Base-by-base conservation (phyloP, 2,329 filamentous ascomycete species). In the Phoma sp. region DNA sequence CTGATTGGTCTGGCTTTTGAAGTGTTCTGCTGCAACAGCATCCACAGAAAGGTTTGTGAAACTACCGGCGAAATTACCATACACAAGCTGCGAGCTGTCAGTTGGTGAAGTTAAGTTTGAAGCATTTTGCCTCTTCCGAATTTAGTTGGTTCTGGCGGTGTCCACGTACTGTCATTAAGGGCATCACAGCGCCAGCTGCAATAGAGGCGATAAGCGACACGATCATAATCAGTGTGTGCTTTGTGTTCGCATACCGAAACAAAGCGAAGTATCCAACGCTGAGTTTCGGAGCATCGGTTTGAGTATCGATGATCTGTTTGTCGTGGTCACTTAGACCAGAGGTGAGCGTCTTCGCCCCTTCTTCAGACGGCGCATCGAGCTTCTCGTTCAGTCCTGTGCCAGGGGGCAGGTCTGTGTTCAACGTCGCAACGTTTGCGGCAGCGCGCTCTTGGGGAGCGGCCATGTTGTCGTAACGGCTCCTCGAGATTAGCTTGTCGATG, bases 141-240 rank as follows among this genome's bases (percentile, higher is more conserved):
- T 32, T 10, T 10, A 39, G 21, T n/a, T 19, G 13, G 7, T 38
- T 8, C 25, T n/a, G 10, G 2, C 7, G 38, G 21, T 25, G 13
- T 40, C 58, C n/a, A 66, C 68, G 51, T 71, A 74, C 68, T 25
- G 91, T 94, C 86, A 95, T 94, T 9, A 80, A 48, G 6, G 91
- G 91, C 57, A 94, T 75, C 7, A 88, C 88, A 51, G 90, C 90
- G 57, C 91, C 91, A 17, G 86, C 88, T 31, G 82, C 86, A 61
- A 93, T 89, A 60, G 89, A 83, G 53, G 84, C 85, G 49, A 94
- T 65, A 25, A 80, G 71, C 45, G 87, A 84, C 50, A 91, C 74
- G 10, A 65, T 46, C 70, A 80, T 78, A 51, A 81, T 74, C 2
- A 74, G 15, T 6, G 71, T 55, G 35, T 80, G 77, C 40, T 71